Conservation (phyloP, 768 basidiomycete genomes). For the Boletus tylopilopsis region DNA sequence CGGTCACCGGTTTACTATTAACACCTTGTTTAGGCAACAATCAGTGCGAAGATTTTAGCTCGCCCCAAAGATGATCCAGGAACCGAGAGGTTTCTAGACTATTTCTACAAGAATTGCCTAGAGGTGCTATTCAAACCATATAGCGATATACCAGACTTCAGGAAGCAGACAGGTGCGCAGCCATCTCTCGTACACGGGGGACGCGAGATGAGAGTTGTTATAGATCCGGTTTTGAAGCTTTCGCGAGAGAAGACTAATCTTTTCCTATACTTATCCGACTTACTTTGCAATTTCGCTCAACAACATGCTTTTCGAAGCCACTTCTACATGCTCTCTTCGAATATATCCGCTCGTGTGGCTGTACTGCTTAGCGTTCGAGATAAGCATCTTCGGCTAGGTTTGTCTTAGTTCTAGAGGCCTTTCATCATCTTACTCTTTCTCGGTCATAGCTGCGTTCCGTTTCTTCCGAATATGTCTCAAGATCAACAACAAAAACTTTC, state of each 20-base stretch:
- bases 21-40: constrained; percentile 20
- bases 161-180: constrained; percentile 41
- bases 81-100: constrained; percentile 86
- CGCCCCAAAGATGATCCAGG: constrained; percentile 78
- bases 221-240: constrained; percentile 53
- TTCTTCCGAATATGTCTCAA: constrained; percentile 86
- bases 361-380: constrained; percentile 77
- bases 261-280: constrained; percentile 85
- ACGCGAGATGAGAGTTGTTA: constrained; percentile 1
- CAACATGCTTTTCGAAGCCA: constrained; percentile 93
- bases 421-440: constrained; percentile 10
- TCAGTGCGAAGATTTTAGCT: constrained; percentile 43
- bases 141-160: constrained; percentile 66
- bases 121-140: constrained; percentile 81
- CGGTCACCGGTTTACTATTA: constrained; percentile 1
- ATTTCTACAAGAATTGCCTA: constrained; percentile 86
- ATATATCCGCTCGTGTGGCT: constrained; percentile 70
- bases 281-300: constrained; percentile 81
- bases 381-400: constrained; percentile 91
- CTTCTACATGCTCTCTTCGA: constrained; percentile 82
- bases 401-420: constrained; percentile 26
- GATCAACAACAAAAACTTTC: constrained; percentile 74
- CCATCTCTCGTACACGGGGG: not conserved
- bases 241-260: constrained; percentile 78
- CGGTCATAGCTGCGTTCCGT: constrained; percentile 74